Base-by-base conservation (phyloP, 257 asterid species). In the Jasminum sambac region DNA sequence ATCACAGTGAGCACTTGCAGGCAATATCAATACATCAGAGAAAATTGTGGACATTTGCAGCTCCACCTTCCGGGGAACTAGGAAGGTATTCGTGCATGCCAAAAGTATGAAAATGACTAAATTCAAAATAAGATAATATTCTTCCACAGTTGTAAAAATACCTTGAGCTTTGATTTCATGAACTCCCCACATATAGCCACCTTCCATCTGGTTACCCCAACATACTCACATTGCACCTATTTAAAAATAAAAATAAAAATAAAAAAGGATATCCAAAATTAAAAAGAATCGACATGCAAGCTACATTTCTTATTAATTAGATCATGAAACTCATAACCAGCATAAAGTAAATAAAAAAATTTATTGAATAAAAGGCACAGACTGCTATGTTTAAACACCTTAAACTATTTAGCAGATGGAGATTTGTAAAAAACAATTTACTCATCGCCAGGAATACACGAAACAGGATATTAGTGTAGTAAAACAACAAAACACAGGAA, bases 141-240 rank as follows among this genome's bases (percentile, higher is more conserved):
- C 34, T 7, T 7, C 21, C 23, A 16, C n/a, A 10, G 74, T n/a
- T 58, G 24, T 1, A 58, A 42, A 25, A 39, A 66, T 82, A 94
- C 99, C 98, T 78, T 83, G 36, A 89, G 82, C 81, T 77, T 86
- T 64, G 96, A 86, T 81, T 84, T 94, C 99, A 89, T 85, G 73
- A 77, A 91, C 78, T 94, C 98, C 75, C 99, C 99, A 40, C 99
- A 94, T 75, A 94, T 94, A 68, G 99, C 99, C 75, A 85, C 93
- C 83, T 78, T 89, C 99, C 99, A 94, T 80, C 77, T 85, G n/a
- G 92, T 89, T 71, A 94, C 85, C 65, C 89, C 86, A 74, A 89
- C 88, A 81, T 89, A 94, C 84, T 94, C 96, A 39, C 96, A 94
- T 36, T 75, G 86, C 64, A 94, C 81, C 99, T 94, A 73, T 48